Percentiles rank a stretch among this genome's conserved stretches.
Evolutionary conservation across 2,329 filamentous ascomycete genomes (phyloP).

Genomic region (Blastomyces gilchristii): DNA sequence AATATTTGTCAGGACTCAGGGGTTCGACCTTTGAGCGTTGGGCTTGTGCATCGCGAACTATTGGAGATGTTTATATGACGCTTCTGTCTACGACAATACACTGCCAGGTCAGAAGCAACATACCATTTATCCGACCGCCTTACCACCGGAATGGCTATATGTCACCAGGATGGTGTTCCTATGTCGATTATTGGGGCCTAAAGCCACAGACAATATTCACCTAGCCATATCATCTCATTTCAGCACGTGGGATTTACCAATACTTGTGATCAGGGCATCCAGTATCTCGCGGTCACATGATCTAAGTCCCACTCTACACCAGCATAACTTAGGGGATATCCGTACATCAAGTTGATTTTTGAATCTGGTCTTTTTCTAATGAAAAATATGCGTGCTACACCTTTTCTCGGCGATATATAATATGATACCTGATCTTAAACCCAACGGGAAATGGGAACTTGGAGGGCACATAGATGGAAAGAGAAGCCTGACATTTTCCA

Average conservation of each 20-base stretch:
- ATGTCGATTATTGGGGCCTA: no score
- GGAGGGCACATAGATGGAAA: no score
- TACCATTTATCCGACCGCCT: neutral
- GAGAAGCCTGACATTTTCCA: no score
- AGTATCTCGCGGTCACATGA: neutral
- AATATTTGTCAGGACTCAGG: neutral
- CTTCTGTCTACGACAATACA: no score
- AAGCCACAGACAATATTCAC: neutral
- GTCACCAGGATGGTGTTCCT: neutral
- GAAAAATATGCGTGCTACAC: neutral
- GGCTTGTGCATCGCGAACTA: neutral
- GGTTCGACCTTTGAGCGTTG: neutral
- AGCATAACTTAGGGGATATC: neutral
- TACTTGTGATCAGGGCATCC: neutral
- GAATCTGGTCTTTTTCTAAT: neutral
- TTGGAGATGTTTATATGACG: neutral
- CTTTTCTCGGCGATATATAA: no score
- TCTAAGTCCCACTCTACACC: neutral
- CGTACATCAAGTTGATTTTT: neutral
- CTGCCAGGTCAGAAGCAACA: neutral
- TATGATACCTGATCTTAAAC: no score
- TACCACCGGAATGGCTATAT: neutral
- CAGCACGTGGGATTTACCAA: no score
- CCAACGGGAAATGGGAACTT: no score
- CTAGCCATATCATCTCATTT: neutral